Base-by-base conservation (phyloP, 2,329 filamentous ascomycete species). In the Diplodia sapinea region DNA sequence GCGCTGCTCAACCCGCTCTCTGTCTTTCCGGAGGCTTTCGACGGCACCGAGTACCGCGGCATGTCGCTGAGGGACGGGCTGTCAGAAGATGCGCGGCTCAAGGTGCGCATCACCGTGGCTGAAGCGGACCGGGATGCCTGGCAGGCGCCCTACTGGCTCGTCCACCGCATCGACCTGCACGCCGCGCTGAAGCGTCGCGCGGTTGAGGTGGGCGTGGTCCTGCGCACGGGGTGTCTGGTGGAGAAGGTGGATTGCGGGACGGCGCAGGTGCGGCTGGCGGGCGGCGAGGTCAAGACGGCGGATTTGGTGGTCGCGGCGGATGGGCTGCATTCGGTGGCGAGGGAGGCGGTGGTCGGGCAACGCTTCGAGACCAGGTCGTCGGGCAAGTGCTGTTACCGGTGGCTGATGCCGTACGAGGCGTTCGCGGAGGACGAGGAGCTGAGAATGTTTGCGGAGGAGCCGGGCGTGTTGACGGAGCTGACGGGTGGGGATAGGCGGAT, bases 331-430 rank as follows among this genome's bases (percentile, higher is more conserved):
- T 61, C 54, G 0, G 66, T 73, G 6, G 70, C 73, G 1, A 69
- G 72, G 72, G 71, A 75, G 62, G 67, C 72, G 68, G 66, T 80
- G 68, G 72, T 51, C 12, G 79, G 70, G 49, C 3, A 71, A 68
- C 36, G 71, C 75, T 4, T 70, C n/a, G 76, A 78, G 36, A 77
- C 82, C 0, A 81, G 80, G 57, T 77, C 79, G 2, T 83, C 82
- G 3, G 86, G 86, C 1, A 86, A 87, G 72, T 85, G 82, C 55
- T 86, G 86, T 1, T 88, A 87, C 72, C 80, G 86, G 8, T 88
- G 87, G 74, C 72, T 87, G 8, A 79, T 88, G 0, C 77, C 81
- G 0, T 79, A 80, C 1, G 81, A 85, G 15, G 78, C 77, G 4
- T 78, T 80, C 0, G 66, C 78, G 9, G 77, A 72, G 47, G 81